Percentiles rank a stretch among this genome's conserved stretches.
Evolutionary conservation across 768 basidiomycete species (phyloP).

Genomic region (Boletales sp.): DNA sequence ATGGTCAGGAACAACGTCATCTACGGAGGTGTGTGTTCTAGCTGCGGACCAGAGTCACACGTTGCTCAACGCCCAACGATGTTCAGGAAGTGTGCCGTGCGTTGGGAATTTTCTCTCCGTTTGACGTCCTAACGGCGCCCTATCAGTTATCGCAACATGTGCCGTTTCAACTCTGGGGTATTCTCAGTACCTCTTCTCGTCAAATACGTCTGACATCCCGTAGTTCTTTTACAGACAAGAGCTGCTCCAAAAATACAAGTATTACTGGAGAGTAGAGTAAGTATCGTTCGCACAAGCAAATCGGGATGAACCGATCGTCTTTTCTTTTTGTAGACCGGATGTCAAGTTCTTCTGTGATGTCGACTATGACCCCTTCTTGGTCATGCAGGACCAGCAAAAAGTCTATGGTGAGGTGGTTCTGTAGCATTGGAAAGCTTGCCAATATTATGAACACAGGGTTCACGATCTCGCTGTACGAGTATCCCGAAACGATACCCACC

Average conservation of each 20-base stretch:
- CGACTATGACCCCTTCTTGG: conserved; percentile 73
- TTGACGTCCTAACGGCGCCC: conserved; percentile 4
- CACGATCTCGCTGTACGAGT: conserved; percentile 77
- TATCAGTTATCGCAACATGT: conserved; percentile 87
- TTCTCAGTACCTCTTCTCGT: neutral
- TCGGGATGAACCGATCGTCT: conserved; percentile 6
- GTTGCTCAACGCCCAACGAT: neutral
- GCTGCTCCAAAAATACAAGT: conserved; percentile 69
- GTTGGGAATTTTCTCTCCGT: conserved; percentile 25
- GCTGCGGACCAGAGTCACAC: conserved; percentile 1
- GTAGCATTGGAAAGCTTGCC: too few relatives aligned
- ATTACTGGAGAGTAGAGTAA: conserved; percentile 91
- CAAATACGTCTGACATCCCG: neutral
- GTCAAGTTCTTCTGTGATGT: conserved; percentile 82
- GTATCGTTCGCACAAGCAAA: conserved; percentile 21
- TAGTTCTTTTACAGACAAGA: conserved; percentile 85
- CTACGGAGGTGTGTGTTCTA: conserved; percentile 49
- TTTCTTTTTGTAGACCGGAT: conserved; percentile 48
- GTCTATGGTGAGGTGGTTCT: conserved; percentile 58
- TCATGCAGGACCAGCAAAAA: conserved; percentile 77
- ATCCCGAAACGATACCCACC: conserved; percentile 73
- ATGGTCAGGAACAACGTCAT: conserved; percentile 65
- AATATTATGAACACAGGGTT: conserved; percentile 46
- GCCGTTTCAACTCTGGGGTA: conserved; percentile 90
- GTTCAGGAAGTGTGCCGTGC: conserved; percentile 68